Conservation (phyloP, 306 rosid species). For the Quercus mongolica region DNA sequence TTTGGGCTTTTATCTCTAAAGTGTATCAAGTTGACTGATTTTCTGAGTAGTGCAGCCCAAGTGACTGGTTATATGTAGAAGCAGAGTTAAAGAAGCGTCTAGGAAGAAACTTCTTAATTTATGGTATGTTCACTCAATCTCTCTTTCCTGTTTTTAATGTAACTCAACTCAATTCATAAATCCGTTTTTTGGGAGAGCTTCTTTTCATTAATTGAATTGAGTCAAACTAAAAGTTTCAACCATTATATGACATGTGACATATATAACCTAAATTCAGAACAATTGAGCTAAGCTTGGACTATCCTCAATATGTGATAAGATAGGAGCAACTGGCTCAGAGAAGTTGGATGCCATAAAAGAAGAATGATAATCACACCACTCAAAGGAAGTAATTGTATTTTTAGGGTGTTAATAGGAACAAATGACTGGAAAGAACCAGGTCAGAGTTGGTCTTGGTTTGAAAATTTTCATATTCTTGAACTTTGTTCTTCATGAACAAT, state of each 20-base stretch:
- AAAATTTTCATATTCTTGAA: constrained; percentile 9
- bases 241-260: too few species aligned
- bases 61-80: constrained; percentile 89
- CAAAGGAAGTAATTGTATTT: background rate
- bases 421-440: constrained; percentile 1
- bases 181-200: background rate
- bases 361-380: background rate
- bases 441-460: constrained; percentile 19
- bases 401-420: background rate
- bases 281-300: background rate
- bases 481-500: background rate
- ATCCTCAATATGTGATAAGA: background rate
- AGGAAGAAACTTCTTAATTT: constrained; percentile 76
- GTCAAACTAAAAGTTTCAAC: too few species aligned
- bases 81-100: constrained; percentile 75
- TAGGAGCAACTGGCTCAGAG: background rate
- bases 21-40: constrained; percentile 27
- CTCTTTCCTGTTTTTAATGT: background rate
- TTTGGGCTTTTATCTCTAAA: constrained; percentile 17
- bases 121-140: constrained; percentile 43
- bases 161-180: background rate
- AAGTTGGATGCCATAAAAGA: constrained; percentile 14
- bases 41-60: constrained; percentile 60
- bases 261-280: background rate
- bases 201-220: too few species aligned